These are phyloP conservation scores for Fusarium papillatum DNA, from an alignment of 2,329 filamentous ascomycete species.

Conservation along the genomic window DNA sequence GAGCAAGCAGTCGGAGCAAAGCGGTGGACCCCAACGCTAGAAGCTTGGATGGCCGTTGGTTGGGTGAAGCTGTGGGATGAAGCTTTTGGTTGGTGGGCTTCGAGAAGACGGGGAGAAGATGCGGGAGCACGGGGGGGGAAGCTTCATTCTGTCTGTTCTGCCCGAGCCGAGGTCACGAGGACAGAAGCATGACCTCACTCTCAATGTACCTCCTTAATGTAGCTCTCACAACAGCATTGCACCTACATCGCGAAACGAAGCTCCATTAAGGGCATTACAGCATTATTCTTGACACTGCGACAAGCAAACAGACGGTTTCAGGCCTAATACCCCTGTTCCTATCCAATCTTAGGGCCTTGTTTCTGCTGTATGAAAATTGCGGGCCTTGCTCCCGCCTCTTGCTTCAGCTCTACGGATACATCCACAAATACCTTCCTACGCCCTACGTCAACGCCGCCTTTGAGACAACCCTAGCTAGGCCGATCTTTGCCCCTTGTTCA, in stretches of 20 bases:
- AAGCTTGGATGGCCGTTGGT: constrained; percentile 20
- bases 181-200: constrained; percentile 38
- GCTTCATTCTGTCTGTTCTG: not conserved
- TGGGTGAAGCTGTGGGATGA: constrained; percentile 7
- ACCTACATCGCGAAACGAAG: not conserved
- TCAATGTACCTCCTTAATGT: constrained; percentile 8
- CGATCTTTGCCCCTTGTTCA: constrained; percentile 25
- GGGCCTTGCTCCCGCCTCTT: constrained; percentile 13
- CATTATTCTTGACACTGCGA: not conserved
- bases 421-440: not conserved
- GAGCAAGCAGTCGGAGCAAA: not conserved
- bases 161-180: constrained; percentile 33
- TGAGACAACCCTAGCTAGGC: constrained; percentile 25
- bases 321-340: not conserved
- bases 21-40: constrained; percentile 6
- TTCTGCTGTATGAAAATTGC: constrained; percentile 36
- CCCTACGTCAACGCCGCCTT: constrained; percentile 7
- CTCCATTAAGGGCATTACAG: not conserved
- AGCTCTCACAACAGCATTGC: constrained; percentile 14
- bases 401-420: constrained; percentile 7
- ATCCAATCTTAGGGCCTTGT: constrained; percentile 27
- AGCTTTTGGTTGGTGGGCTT: constrained; percentile 22
- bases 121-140: not conserved
- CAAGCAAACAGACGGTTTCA: not conserved
- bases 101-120: constrained; percentile 22